A percentile compares a stretch with the other conserved stretches of the same genome.
Conservation (phyloP, 345 rosid species). For the Arabidopsis thaliana region TAIR10.1 NC_003076.8:3460501-3461000, state of each 20-base stretch:
- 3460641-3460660: not conserved
- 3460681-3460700: not conserved
- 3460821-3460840: conserved; percentile 7
- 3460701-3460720: not conserved
- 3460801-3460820: conserved; percentile 14
- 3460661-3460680: not conserved
- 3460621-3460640: conserved; percentile 1
- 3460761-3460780: conserved; percentile 22
- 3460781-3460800: conserved; percentile 26
- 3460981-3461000: conserved; percentile 21
- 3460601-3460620: not conserved
- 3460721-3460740: not conserved
- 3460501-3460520: not conserved
- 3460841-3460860: not conserved
- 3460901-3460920: not conserved
- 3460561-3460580: not conserved
- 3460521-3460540: not conserved
- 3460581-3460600: not conserved
- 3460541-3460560: conserved; percentile 8
- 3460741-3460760: not conserved
- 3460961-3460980: conserved; percentile 26
- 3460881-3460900: not conserved
- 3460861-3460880: conserved; percentile 5
- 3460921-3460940: conserved; percentile 22
- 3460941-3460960: not conserved